Conservation (phyloP, 768 basidiomycete genomes). For the Calvatia gigantea region DNA sequence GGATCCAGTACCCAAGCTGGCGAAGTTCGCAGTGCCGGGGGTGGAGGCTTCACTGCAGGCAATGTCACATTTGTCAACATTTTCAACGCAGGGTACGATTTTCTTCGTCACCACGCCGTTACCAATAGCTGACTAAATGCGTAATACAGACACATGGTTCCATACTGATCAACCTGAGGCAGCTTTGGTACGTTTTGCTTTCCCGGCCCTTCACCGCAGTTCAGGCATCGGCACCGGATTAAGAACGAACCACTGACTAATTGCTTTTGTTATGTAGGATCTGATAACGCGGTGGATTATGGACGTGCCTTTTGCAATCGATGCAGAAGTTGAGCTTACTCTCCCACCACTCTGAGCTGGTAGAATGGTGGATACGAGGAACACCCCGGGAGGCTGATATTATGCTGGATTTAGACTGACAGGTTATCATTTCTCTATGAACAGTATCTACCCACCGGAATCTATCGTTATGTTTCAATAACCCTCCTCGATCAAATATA, state of each 20-base stretch:
- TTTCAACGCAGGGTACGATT: constrained; percentile 72
- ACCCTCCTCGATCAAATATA: too few species aligned
- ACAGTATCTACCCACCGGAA: too few species aligned
- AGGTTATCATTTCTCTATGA: not conserved
- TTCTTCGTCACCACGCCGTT: not conserved
- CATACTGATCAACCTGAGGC: constrained; percentile 88
- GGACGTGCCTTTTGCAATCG: constrained; percentile 13
- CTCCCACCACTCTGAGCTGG: constrained; percentile 7
- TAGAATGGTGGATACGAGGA: not conserved
- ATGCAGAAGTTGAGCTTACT: not conserved
- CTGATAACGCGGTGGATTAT: constrained; percentile 50
- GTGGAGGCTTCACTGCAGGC: constrained; percentile 61
- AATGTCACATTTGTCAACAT: constrained; percentile 81
- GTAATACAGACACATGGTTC: constrained; percentile 77
- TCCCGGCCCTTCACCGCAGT: not conserved
- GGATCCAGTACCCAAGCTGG: constrained; percentile 57
- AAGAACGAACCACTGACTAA: not conserved
- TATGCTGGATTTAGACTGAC: too few species aligned
- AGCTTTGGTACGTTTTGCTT: constrained; percentile 54
- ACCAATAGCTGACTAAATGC: constrained; percentile 1
- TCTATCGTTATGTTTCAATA: too few species aligned
- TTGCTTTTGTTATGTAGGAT: constrained; percentile 37
- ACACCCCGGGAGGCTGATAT: not conserved
- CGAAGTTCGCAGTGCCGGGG: constrained; percentile 66
- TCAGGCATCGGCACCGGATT: not conserved